These are phyloP conservation scores for Colletotrichum sp. DNA, from an alignment of 2,329 filamentous ascomycete genomes.

Conservation along the genomic window DNA sequence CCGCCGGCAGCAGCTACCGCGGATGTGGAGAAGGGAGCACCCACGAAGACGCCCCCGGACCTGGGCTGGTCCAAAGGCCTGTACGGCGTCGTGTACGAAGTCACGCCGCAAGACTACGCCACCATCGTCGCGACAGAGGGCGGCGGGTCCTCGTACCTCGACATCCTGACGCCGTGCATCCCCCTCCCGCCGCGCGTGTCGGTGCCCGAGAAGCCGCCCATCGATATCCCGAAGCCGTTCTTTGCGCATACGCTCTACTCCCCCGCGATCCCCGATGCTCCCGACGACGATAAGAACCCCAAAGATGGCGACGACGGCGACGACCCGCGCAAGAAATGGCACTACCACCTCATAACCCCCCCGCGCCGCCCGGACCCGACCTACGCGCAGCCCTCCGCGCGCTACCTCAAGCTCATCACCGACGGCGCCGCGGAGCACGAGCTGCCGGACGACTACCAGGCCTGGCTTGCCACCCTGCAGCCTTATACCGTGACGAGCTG, in stretches of 20 bases:
- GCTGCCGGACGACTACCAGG: conserved; percentile 79
- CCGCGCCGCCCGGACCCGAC: conserved; percentile 65
- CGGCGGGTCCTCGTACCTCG: conserved; percentile 82
- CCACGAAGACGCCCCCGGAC: background rate
- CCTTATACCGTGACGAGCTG: conserved; percentile 73
- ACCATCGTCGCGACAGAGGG: conserved; percentile 92
- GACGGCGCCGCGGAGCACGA: conserved; percentile 80
- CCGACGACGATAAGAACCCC: background rate
- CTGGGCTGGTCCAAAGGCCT: conserved; percentile 77
- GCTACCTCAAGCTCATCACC: conserved; percentile 82
- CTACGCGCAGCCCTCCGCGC: conserved; percentile 82
- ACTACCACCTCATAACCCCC: conserved; percentile 48
- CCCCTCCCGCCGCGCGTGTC: conserved; percentile 63
- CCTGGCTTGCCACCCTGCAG: conserved; percentile 71
- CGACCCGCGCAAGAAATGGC: conserved; percentile 43
- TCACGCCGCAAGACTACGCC: conserved; percentile 80
- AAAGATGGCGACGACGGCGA: conserved; percentile 4
- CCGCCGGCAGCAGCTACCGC: background rate
- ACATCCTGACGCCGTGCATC: conserved; percentile 81
- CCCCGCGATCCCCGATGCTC: conserved; percentile 51
- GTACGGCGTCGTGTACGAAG: conserved; percentile 94
- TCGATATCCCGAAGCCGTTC: conserved; percentile 65
- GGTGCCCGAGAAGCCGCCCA: conserved; percentile 68
- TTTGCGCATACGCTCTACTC: conserved; percentile 86
- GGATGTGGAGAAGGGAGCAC: background rate